Conservation (phyloP, 1,284 basidiomycete species). For the Leucoagaricus sp. region DNA sequence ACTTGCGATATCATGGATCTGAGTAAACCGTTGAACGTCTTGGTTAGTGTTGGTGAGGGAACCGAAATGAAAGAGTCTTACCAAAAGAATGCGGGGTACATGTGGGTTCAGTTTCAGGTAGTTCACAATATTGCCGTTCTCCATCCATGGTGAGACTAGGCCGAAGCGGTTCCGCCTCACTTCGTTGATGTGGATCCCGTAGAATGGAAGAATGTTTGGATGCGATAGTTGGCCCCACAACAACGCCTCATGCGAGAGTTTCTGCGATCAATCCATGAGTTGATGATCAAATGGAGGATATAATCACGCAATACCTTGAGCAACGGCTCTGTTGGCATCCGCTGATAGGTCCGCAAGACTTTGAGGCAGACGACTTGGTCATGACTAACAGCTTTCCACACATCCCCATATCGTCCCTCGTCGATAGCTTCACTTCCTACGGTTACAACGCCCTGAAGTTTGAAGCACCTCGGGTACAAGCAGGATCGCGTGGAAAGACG, state of each 20-base stretch:
- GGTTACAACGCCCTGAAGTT: conserved; percentile 19
- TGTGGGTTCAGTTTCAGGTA: conserved; percentile 20
- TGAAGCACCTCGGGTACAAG: conserved; percentile 25
- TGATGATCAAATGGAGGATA: neutral
- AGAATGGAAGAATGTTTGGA: conserved; percentile 17
- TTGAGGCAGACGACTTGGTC: conserved; percentile 23
- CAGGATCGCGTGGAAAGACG: conserved; percentile 19
- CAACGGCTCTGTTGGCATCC: conserved; percentile 15
- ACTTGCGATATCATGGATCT: conserved; percentile 14
- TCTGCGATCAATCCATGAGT: neutral
- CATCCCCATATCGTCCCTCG: conserved; percentile 23
- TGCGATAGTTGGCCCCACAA: conserved; percentile 16
- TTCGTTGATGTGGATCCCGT: conserved; percentile 15
- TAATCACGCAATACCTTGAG: conserved; percentile 22
- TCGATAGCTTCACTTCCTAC: conserved; percentile 8
- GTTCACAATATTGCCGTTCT: conserved; percentile 29
- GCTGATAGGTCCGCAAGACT: conserved; percentile 22
- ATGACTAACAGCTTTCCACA: conserved; percentile 24
- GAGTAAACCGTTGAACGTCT: neutral
- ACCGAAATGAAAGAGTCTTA: neutral
- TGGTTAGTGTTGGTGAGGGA: neutral
- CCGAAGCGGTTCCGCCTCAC: conserved; percentile 10
- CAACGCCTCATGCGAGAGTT: conserved; percentile 15
- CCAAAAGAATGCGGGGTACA: conserved; percentile 19
- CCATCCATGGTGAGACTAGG: conserved; percentile 17